A percentile compares a stretch with the other conserved stretches of the same genome.
phyloP scores from a whole-genome alignment of 768 basidiomycete genomes.

The Lactarius sanguifluus region DNA sequence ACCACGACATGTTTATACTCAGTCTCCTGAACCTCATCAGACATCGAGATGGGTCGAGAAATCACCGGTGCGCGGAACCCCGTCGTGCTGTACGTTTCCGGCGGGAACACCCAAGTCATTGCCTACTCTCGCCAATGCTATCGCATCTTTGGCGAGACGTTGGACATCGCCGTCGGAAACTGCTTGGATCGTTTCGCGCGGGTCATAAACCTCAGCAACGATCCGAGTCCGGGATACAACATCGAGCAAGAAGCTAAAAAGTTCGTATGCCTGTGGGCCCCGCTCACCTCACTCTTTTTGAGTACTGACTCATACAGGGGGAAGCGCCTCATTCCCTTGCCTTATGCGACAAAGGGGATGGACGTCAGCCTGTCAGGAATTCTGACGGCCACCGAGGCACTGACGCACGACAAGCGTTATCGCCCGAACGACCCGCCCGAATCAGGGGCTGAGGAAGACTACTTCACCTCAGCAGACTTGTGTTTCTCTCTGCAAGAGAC shows the following conservation, averaged over 20 bases:
- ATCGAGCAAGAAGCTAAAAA: conserved; percentile 95
- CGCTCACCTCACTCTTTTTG: conserved; percentile 11
- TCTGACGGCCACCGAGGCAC: conserved; percentile 82
- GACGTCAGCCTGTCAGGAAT: conserved; percentile 96
- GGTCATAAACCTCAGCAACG: conserved; percentile 91
- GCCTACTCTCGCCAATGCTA: conserved; percentile 98
- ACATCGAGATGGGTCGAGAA: conserved; percentile 97
- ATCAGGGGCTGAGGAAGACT: conserved; percentile 51
- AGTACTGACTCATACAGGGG: conserved; percentile 52
- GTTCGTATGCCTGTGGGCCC: conserved; percentile 42
- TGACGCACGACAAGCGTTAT: conserved; percentile 84
- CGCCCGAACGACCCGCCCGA: conserved; percentile 45
- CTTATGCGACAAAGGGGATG: conserved; percentile 99
- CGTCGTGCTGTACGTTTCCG: conserved; percentile 96
- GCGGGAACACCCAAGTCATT: conserved; percentile 98
- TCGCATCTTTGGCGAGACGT: conserved; percentile 96
- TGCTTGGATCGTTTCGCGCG: conserved; percentile 97
- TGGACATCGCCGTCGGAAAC: conserved; percentile 99
- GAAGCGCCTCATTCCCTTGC: conserved; percentile 75
- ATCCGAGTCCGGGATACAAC: conserved; percentile 94
- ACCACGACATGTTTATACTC: conserved; percentile 6
- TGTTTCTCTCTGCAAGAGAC: conserved; percentile 98
- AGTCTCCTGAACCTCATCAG: conserved; percentile 42
- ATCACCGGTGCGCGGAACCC: conserved; percentile 95
- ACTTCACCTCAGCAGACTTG: conserved; percentile 92